Percentiles rank a stretch among this genome's conserved stretches.
Evolutionary conservation across 306 rosid genomes (phyloP).

Genomic region (Adenanthera pavonina): DNA sequence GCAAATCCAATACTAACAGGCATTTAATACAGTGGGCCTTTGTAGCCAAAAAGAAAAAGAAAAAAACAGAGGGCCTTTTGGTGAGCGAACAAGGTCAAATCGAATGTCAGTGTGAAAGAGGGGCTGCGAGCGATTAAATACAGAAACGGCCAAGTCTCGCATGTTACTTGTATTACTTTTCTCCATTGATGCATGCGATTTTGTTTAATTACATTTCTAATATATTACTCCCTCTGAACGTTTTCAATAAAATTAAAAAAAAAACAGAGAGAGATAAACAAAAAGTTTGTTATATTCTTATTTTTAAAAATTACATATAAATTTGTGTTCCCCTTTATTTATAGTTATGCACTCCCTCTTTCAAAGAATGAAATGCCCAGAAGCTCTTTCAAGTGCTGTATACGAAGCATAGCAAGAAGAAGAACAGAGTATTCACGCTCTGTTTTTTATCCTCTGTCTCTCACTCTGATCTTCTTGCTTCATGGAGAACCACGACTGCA

Average conservation of each 20-base stretch:
- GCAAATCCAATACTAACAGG: background rate
- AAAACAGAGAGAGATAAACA: background rate
- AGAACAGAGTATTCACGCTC: slow-evolving; percentile 26
- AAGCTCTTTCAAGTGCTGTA: slow-evolving; percentile 17
- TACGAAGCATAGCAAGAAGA: background rate
- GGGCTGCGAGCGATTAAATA: slow-evolving; percentile 7
- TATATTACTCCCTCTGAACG: slow-evolving; percentile 47
- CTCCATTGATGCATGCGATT: slow-evolving; percentile 47
- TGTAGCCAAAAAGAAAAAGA: background rate
- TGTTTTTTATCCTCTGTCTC: slow-evolving; percentile 10
- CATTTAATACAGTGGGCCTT: slow-evolving; percentile 41
- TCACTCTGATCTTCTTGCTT: slow-evolving; percentile 14
- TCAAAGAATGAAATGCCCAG: slow-evolving; percentile 17
- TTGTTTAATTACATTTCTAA: slow-evolving; percentile 37
- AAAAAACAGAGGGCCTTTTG: slow-evolving; percentile 42
- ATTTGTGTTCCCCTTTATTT: slow-evolving; percentile 33
- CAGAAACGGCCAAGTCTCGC: slow-evolving; percentile 63
- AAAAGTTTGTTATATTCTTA: background rate
- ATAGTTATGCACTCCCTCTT: slow-evolving; percentile 47
- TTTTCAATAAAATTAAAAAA: slow-evolving; percentile 34
- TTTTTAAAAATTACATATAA: background rate
- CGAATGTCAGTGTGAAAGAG: background rate
- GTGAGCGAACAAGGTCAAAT: slow-evolving; percentile 38
- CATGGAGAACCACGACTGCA: slow-evolving; percentile 90
- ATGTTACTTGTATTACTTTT: slow-evolving; percentile 60